These are phyloP conservation scores for Endocladia muricata DNA, from an alignment of 31 red algal genomes.

Conservation along the genomic window DNA sequence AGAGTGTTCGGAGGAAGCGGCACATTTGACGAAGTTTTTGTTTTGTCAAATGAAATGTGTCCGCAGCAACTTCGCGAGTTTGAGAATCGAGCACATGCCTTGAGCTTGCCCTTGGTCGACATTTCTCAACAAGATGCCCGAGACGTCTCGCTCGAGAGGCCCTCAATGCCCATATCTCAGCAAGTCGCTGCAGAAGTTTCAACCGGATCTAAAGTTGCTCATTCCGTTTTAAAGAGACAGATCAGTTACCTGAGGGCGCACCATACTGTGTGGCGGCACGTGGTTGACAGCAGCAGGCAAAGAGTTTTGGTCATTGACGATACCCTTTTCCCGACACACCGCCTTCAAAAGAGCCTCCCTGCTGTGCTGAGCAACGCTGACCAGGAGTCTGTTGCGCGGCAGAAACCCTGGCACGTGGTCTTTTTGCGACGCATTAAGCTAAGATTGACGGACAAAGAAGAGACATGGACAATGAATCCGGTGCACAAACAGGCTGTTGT, in stretches of 20 bases:
- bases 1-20: background rate
- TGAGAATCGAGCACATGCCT: constrained; percentile 3
- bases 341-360: constrained; percentile 31
- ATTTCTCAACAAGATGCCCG: background rate
- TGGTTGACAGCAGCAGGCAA: constrained; percentile 22
- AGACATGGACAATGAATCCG: constrained; percentile 23
- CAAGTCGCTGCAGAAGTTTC: background rate
- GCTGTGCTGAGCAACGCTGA: constrained; percentile 41
- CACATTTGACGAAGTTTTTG: constrained; percentile 66
- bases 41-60: constrained; percentile 54
- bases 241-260: constrained; percentile 49
- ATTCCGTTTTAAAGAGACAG: constrained; percentile 33
- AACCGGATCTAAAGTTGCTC: background rate
- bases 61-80: constrained; percentile 25
- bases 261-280: constrained; percentile 26
- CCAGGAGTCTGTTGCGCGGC: constrained; percentile 55
- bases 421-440: constrained; percentile 47
- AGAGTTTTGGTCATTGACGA: constrained; percentile 62
- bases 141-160: constrained; percentile 21
- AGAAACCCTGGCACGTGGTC: constrained; percentile 73
- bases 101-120: background rate
- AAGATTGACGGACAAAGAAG: background rate
- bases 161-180: constrained; percentile 22
- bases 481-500: constrained; percentile 33
- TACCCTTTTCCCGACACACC: constrained; percentile 25